A percentile compares a stretch with the other conserved stretches of the same genome.
phyloP scores from a whole-genome alignment of 2,329 filamentous ascomycete genomes.

The Allantophomopsis lycopodina region DNA sequence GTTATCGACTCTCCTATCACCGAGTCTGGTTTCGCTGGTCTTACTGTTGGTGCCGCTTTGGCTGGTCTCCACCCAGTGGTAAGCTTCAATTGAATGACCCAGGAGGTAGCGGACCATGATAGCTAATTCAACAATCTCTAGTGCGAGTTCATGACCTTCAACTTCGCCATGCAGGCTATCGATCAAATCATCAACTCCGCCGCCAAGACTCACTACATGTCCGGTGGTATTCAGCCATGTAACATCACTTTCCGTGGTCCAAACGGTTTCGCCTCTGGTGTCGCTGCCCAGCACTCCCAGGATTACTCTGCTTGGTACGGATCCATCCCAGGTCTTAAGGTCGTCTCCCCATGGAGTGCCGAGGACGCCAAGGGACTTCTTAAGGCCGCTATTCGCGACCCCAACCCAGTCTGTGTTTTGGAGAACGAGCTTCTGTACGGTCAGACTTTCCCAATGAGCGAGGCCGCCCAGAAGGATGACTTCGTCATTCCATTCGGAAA shows the following conservation, averaged over 20 bases:
- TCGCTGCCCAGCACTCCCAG: constrained; percentile 95
- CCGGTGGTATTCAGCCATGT: constrained; percentile 96
- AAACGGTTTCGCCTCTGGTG: constrained; percentile 94
- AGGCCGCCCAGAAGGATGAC: constrained; percentile 88
- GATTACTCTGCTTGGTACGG: constrained; percentile 99
- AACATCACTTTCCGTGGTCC: constrained; percentile 99
- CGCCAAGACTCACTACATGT: constrained; percentile 99
- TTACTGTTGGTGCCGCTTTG: constrained; percentile 88
- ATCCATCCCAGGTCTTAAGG: constrained; percentile 93
- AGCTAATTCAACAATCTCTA: constrained; percentile 19
- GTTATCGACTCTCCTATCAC: constrained; percentile 98
- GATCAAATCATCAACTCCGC: constrained; percentile 99
- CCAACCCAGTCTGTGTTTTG: constrained; percentile 87
- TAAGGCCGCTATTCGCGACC: constrained; percentile 95
- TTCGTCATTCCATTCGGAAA: constrained; percentile 97
- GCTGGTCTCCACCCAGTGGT: constrained; percentile 89
- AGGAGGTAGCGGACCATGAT: too few species aligned
- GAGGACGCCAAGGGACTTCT: constrained; percentile 97
- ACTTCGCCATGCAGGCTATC: constrained; percentile 99
- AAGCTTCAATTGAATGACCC: constrained; percentile 26
- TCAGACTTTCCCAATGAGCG: constrained; percentile 91
- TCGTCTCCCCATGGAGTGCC: constrained; percentile 88
- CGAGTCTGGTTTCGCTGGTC: constrained; percentile 86
- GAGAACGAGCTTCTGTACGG: constrained; percentile 90
- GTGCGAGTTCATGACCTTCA: constrained; percentile 99